phyloP scores from a whole-genome alignment of 768 basidiomycete genomes.

The Pleurotus sapidus region DNA sequence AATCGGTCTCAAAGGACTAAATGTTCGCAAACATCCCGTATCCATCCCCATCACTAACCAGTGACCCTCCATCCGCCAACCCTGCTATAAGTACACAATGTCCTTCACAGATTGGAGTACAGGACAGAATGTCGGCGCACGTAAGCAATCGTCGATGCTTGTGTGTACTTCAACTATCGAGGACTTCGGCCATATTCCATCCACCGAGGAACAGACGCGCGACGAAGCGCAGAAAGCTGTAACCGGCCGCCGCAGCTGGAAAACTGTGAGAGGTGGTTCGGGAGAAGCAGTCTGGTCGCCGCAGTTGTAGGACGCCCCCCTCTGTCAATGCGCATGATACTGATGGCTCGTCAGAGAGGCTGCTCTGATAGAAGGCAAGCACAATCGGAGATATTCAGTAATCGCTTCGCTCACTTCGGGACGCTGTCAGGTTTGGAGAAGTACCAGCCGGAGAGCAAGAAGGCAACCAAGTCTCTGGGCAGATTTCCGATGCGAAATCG shows the following conservation, averaged over 20 bases:
- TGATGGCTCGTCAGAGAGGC: slow-evolving; percentile 32
- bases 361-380: slow-evolving; percentile 50
- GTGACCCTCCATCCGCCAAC: neutral
- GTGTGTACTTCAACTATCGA: slow-evolving; percentile 36
- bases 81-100: neutral
- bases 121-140: neutral
- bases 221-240: slow-evolving; percentile 34
- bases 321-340: neutral
- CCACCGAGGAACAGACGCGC: slow-evolving; percentile 30
- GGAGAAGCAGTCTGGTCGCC: slow-evolving; percentile 61
- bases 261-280: slow-evolving; percentile 44
- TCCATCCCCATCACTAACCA: neutral
- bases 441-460: slow-evolving; percentile 47
- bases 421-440: slow-evolving; percentile 37
- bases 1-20: neutral
- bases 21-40: neutral
- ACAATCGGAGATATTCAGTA: neutral
- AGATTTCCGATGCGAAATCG: slow-evolving; percentile 60
- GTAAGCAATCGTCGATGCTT: slow-evolving; percentile 21
- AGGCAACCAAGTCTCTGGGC: slow-evolving; percentile 46
- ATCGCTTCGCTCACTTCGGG: neutral
- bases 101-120: slow-evolving; percentile 4
- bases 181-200: slow-evolving; percentile 37
- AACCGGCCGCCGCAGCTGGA: slow-evolving; percentile 50
- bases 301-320: slow-evolving; percentile 26